A percentile compares a stretch with the other conserved stretches of the same genome.
Conservation (phyloP, 1,284 basidiomycete genomes). For the Phellinidium pouzarii region DNA sequence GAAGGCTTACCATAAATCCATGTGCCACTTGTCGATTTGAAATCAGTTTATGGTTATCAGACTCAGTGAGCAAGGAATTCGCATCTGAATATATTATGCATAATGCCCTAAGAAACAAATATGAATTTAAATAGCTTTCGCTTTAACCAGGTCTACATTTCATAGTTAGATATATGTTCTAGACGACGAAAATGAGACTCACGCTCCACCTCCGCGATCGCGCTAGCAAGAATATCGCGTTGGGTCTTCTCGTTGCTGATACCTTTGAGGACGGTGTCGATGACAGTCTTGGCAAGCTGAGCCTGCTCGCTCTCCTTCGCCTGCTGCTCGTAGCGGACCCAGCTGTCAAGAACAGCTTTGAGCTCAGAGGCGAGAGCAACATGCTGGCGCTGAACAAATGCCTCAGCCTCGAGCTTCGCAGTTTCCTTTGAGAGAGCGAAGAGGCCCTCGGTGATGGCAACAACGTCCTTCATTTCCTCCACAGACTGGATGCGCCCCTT, state of each 20-base stretch:
- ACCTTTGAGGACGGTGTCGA: constrained; percentile 78
- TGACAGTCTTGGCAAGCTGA: constrained; percentile 82
- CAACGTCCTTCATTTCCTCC: constrained; percentile 91
- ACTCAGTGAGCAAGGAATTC: too few species aligned
- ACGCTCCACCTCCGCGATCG: constrained; percentile 92
- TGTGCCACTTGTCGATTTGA: too few species aligned
- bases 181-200: constrained; percentile 29
- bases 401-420: constrained; percentile 83
- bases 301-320: constrained; percentile 94
- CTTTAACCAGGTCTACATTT: constrained; percentile 57
- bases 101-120: constrained; percentile 5
- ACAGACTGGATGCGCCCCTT: constrained; percentile 90
- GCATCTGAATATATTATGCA: constrained; percentile 17
- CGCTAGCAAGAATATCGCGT: constrained; percentile 82
- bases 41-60: too few species aligned
- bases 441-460: constrained; percentile 82
- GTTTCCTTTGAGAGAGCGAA: constrained; percentile 91
- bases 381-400: constrained; percentile 90
- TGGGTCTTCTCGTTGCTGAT: constrained; percentile 90
- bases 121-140: constrained; percentile 52
- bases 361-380: constrained; percentile 83
- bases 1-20: background rate
- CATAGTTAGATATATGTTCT: constrained; percentile 16
- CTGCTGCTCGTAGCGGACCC: constrained; percentile 97
- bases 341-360: constrained; percentile 93